These are phyloP conservation scores for Xerocomellus dryophilus DNA, from an alignment of 768 basidiomycete species.

Conservation along the genomic window DNA sequence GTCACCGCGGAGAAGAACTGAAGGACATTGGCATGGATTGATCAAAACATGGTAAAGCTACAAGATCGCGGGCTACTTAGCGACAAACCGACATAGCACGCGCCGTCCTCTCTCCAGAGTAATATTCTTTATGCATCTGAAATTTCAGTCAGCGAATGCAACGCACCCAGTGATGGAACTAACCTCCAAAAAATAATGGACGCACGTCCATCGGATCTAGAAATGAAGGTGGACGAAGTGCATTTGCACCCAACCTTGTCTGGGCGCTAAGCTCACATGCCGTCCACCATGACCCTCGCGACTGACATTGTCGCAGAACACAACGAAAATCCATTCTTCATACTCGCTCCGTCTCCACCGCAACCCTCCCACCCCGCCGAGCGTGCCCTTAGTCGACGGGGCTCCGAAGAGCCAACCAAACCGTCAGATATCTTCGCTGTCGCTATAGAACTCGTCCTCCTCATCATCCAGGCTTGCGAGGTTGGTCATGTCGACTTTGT, in stretches of 20 bases:
- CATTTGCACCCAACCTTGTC: slow-evolving; percentile 9
- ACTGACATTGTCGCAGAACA: slow-evolving; percentile 6
- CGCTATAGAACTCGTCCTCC: slow-evolving; percentile 81
- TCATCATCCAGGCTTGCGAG: slow-evolving; percentile 72
- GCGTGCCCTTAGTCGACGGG: slow-evolving; percentile 60
- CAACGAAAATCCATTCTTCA: slow-evolving; percentile 1
- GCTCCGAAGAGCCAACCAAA: slow-evolving; percentile 85
- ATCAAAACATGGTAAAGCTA: slow-evolving; percentile 32
- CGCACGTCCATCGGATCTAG: slow-evolving; percentile 14
- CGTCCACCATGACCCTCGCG: not conserved
- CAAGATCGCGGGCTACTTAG: slow-evolving; percentile 26
- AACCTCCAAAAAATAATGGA: slow-evolving; percentile 20
- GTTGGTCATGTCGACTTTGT: slow-evolving; percentile 95
- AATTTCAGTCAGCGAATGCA: slow-evolving; percentile 4
- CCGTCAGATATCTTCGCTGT: slow-evolving; percentile 78
- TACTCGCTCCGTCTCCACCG: slow-evolving; percentile 3
- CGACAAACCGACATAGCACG: slow-evolving; percentile 15
- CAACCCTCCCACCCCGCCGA: slow-evolving; percentile 59
- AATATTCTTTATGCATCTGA: slow-evolving; percentile 9
- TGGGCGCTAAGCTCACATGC: slow-evolving; percentile 5
- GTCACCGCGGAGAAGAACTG: slow-evolving; percentile 1
- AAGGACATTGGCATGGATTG: slow-evolving; percentile 14
- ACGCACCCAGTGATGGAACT: not conserved
- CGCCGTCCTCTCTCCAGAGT: slow-evolving; percentile 15
- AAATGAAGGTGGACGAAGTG: slow-evolving; percentile 5